phyloP scores from a whole-genome alignment of 192 early-diverging fungal genomes.

The Coemansia asiatica region DNA sequence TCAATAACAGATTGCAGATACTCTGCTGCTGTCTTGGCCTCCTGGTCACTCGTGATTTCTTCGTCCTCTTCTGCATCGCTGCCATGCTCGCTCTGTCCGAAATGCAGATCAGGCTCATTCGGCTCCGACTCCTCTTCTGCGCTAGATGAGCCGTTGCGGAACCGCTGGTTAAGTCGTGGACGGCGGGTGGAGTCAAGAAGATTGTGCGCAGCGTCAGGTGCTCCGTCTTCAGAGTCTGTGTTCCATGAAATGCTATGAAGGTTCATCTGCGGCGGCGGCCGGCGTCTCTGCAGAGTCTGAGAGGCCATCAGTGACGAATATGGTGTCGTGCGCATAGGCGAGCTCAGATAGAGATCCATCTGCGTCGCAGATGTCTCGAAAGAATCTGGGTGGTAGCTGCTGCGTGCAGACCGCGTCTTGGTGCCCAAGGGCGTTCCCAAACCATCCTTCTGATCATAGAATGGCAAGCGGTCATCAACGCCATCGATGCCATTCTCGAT shows the following conservation, averaged over 20 bases:
- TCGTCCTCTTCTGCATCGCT: constrained; percentile 35
- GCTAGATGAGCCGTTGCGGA: constrained; percentile 35
- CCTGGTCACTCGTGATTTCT: constrained; percentile 13
- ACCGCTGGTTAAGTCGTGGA: constrained; percentile 11
- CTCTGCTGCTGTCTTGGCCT: constrained; percentile 15
- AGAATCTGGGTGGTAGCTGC: constrained; percentile 14
- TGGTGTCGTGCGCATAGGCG: constrained; percentile 33
- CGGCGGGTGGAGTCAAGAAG: constrained; percentile 33
- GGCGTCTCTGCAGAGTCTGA: constrained; percentile 7
- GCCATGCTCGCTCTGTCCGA: constrained; percentile 45
- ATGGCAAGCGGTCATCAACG: constrained; percentile 18
- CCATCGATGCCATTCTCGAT: constrained; percentile 11
- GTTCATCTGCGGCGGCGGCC: constrained; percentile 8
- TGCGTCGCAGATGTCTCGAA: constrained; percentile 21
- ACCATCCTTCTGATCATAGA: background rate
- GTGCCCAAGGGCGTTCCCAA: constrained; percentile 16
- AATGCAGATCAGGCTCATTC: constrained; percentile 50
- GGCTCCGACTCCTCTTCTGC: constrained; percentile 41
- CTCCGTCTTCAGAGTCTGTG: constrained; percentile 25
- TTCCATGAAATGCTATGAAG: background rate
- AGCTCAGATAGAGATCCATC: constrained; percentile 37
- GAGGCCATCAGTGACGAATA: background rate
- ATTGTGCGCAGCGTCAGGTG: constrained; percentile 6
- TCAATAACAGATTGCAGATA: constrained; percentile 34
- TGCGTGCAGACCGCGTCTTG: constrained; percentile 15